Conservation (phyloP, 352 stramenopile genomes). For the Phytophthora palmivora region DNA sequence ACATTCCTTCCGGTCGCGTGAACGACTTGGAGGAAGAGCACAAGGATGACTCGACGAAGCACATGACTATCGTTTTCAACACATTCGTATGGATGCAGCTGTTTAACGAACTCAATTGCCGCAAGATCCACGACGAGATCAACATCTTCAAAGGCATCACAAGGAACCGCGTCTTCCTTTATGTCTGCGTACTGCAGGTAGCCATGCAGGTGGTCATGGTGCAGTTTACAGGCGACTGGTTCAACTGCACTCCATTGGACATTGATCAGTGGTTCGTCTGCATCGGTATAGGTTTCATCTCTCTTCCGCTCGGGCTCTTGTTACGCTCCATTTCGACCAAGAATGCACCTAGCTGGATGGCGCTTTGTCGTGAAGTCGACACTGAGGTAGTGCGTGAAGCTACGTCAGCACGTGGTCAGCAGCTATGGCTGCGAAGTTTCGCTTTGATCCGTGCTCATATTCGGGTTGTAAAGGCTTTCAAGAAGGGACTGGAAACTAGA, state of each 20-base stretch:
- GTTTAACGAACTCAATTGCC: constrained; percentile 77
- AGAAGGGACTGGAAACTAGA: constrained; percentile 54
- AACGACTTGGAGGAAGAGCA: constrained; percentile 59
- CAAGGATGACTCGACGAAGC: constrained; percentile 64
- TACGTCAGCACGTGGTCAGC: constrained; percentile 21
- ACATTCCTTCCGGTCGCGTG: constrained; percentile 39
- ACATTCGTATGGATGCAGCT: constrained; percentile 96
- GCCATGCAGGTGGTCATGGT: constrained; percentile 94
- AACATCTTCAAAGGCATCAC: constrained; percentile 94
- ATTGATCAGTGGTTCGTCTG: constrained; percentile 59
- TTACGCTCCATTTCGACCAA: constrained; percentile 63
- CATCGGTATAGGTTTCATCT: constrained; percentile 58
- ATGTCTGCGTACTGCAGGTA: constrained; percentile 90
- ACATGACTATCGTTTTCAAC: constrained; percentile 97
- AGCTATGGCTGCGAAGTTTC: constrained; percentile 9
- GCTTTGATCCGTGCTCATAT: constrained; percentile 63
- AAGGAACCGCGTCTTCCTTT: constrained; percentile 92
- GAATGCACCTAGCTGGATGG: constrained; percentile 64
- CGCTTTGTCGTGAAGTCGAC: constrained; percentile 55
- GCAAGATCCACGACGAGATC: constrained; percentile 92
- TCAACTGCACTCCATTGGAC: constrained; percentile 56
- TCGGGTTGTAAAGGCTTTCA: constrained; percentile 68
- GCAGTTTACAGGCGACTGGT: constrained; percentile 85
- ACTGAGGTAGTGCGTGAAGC: constrained; percentile 42
- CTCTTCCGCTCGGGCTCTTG: constrained; percentile 53